Conservation (phyloP, 2,329 filamentous ascomycete genomes). For the Exophiala xenobiotica region DNA sequence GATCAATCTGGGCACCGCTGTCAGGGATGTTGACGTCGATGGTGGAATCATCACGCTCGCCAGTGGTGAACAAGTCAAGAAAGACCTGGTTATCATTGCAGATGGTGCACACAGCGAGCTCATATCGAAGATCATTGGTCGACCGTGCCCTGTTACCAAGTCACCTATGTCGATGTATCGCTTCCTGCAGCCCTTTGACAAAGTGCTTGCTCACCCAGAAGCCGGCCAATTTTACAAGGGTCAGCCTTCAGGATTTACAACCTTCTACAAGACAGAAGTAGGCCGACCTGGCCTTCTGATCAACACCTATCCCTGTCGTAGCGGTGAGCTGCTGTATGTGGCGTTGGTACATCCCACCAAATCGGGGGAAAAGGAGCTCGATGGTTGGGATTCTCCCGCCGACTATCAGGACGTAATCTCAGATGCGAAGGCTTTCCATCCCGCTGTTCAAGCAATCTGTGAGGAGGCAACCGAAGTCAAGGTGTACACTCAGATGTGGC, state of each 20-base stretch:
- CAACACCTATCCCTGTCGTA: slow-evolving; percentile 23
- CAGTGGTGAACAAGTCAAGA: slow-evolving; percentile 27
- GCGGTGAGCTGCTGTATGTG: slow-evolving; percentile 14
- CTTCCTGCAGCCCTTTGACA: slow-evolving; percentile 19
- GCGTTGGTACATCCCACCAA: slow-evolving; percentile 23
- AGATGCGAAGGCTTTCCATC: slow-evolving; percentile 19
- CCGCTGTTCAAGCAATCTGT: slow-evolving; percentile 20
- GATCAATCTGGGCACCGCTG: slow-evolving; percentile 28
- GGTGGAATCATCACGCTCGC: slow-evolving; percentile 27
- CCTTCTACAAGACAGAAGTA: slow-evolving; percentile 20
- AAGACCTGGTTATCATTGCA: slow-evolving; percentile 36
- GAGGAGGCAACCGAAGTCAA: slow-evolving; percentile 22
- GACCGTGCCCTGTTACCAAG: slow-evolving; percentile 8
- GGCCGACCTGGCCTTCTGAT: slow-evolving; percentile 18
- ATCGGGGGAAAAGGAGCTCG: slow-evolving; percentile 13
- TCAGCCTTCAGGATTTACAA: slow-evolving; percentile 13
- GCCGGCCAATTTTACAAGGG: slow-evolving; percentile 19
- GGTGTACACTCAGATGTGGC: slow-evolving; percentile 23
- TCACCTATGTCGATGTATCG: slow-evolving; percentile 23
- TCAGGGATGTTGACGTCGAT: slow-evolving; percentile 30
- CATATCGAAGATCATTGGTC: slow-evolving; percentile 15
- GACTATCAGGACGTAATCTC: slow-evolving; percentile 13
- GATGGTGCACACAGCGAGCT: slow-evolving; percentile 32
- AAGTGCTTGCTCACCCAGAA: slow-evolving; percentile 14
- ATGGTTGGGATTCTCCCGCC: slow-evolving; percentile 20